Conservation (phyloP, 2,329 filamentous ascomycete genomes). For the Colletotrichum chlorophyti region DNA sequence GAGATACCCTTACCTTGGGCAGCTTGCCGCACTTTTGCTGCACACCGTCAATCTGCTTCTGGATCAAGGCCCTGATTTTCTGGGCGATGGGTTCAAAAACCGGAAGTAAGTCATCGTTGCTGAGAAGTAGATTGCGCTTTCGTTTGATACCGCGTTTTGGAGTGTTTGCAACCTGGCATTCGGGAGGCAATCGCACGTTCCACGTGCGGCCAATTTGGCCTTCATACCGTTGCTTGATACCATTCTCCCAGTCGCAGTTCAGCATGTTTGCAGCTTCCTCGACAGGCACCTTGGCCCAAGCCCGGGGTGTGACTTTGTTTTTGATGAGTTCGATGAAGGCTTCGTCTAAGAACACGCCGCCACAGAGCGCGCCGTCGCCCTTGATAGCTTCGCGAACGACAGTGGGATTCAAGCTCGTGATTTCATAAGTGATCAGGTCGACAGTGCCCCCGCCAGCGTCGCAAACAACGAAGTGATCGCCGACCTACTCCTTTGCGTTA, state of each 20-base stretch:
- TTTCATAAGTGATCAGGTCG: slow-evolving; percentile 48
- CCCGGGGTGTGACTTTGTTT: slow-evolving; percentile 11
- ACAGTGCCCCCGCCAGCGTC: slow-evolving; percentile 47
- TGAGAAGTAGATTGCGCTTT: neutral
- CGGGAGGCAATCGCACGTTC: slow-evolving; percentile 30
- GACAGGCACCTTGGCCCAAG: slow-evolving; percentile 15
- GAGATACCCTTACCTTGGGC: slow-evolving; percentile 35
- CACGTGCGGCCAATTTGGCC: slow-evolving; percentile 15
- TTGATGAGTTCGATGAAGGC: slow-evolving; percentile 39
- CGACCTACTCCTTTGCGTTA: neutral
- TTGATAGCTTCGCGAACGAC: slow-evolving; percentile 43
- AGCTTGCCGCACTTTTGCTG: neutral
- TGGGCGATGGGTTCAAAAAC: slow-evolving; percentile 34
- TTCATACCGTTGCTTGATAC: slow-evolving; percentile 34
- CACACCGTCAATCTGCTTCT: slow-evolving; percentile 33
- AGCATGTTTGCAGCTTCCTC: slow-evolving; percentile 2
- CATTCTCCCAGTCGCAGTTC: slow-evolving; percentile 34
- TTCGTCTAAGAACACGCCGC: slow-evolving; percentile 48
- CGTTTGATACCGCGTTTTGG: neutral
- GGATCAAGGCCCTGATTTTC: slow-evolving; percentile 33
- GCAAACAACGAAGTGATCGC: slow-evolving; percentile 40
- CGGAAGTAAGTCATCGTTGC: slow-evolving; percentile 27
- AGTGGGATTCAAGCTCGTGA: slow-evolving; percentile 33
- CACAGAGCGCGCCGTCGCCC: slow-evolving; percentile 47
- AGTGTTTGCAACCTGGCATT: neutral